phyloP scores from a whole-genome alignment of 495 filamentous ascomycete genomes.

The Talaromyces thailandensis region DNA sequence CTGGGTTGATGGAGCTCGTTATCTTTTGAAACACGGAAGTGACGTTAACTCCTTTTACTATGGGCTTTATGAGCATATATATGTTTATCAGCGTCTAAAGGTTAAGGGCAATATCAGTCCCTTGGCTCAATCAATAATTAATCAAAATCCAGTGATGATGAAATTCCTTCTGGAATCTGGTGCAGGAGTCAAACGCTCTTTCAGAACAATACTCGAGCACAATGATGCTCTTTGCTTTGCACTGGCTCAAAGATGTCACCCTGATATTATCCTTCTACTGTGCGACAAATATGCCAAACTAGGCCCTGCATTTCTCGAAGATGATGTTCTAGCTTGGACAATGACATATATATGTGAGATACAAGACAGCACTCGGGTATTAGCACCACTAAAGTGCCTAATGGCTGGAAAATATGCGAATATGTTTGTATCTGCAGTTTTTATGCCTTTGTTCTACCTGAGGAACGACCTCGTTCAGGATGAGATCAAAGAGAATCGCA shows the following conservation, averaged over 20 bases:
- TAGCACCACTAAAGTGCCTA: background rate
- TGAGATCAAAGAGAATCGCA: background rate
- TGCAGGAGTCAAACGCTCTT: background rate
- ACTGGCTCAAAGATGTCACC: background rate
- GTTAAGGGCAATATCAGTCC: background rate
- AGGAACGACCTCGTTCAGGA: no score
- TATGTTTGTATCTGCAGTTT: background rate
- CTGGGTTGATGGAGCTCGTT: background rate
- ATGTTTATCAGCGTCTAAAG: no score
- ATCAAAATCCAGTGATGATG: background rate
- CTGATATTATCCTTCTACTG: background rate
- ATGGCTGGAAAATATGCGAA: background rate
- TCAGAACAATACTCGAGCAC: background rate
- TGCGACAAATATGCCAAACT: background rate
- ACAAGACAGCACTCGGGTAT: background rate
- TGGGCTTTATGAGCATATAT: background rate
- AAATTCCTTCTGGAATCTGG: background rate
- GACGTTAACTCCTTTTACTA: background rate
- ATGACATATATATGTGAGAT: background rate
- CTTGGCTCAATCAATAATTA: background rate
- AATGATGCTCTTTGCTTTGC: background rate
- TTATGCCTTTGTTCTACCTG: no score
- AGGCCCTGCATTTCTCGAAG: background rate
- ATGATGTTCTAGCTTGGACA: background rate
- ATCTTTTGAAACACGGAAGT: background rate